Evolutionary conservation across 192 early-diverging fungal species (phyloP), one percentile per base, ranked within the genome.

Genomic region (Linnemannia elongata): DNA sequence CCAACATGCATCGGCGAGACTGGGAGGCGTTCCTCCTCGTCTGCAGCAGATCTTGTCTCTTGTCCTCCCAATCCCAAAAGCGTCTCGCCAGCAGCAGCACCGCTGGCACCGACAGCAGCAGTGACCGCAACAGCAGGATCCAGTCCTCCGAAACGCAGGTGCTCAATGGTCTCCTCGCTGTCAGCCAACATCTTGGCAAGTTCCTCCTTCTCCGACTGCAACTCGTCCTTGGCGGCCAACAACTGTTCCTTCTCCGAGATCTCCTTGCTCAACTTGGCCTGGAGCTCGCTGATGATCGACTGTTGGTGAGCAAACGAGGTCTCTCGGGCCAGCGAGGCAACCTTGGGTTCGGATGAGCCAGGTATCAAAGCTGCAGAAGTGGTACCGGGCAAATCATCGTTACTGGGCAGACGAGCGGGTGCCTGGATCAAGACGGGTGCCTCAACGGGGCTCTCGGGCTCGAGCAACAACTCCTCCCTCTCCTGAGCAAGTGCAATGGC

Each of bases 151-250:
- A 89, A 80, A 41, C 90, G 87, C 39, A 94, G 55, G 7, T 78
- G 76, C 72, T 93, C 92, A 77, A 94, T 93, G 15, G 89, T 90
- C 69, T 93, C 92, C 71, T 93, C 89, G 24, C 89, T 83, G 38
- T 93, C 92, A 1, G 88, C 89, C 27, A 94, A 52, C 70, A 92
- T 81, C 70, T 92, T 90, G 69, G 86, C 91, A 6, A 92, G 54
- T 66, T 94, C 93, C 44, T 90, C 83, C 47, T 93, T 93, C 57
- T 87, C 85, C 17, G 33, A 27, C 66, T 78, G 45, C 15, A 81
- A 44, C 47, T 74, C 73, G 7, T 76, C 80, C 76, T 87, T 87
- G 44, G 88, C 88, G 20, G 78, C 84, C 45, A 91, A 1, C 55
- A 87, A 39, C 24, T 83, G 83, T 33, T 87, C 79, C 66, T 87